Percentiles rank a stretch among this genome's conserved stretches.
Conservation (phyloP, 1,139 yeast genomes). For the Kurtzmaniella natalensis region DNA sequence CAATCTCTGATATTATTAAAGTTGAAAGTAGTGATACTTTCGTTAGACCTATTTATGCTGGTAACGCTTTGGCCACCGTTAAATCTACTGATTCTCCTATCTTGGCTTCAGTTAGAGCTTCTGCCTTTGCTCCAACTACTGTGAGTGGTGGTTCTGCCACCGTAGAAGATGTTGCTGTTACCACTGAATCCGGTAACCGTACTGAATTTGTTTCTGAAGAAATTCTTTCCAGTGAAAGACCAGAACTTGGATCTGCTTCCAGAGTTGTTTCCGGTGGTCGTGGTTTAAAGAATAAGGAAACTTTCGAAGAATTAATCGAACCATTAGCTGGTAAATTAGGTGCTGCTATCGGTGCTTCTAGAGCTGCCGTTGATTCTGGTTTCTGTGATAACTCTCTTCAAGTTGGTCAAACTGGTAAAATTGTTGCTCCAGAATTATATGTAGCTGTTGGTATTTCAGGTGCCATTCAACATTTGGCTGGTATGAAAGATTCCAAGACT, state of each 20-base stretch:
- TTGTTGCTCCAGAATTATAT: conserved; percentile 93
- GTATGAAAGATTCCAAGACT: conserved; percentile 93
- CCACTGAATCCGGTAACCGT: conserved; percentile 30
- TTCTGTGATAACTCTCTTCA: conserved; percentile 96
- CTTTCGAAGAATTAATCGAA: conserved; percentile 68
- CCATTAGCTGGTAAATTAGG: conserved; percentile 83
- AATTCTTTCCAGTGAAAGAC: conserved; percentile 75
- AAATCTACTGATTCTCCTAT: conserved; percentile 62
- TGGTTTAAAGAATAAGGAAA: conserved; percentile 86
- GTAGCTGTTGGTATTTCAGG: conserved; percentile 94
- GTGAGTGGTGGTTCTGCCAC: conserved; percentile 24
- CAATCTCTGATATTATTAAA: conserved; percentile 73
- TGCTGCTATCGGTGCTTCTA: conserved; percentile 96
- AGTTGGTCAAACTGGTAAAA: conserved; percentile 97
- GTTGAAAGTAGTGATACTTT: conserved; percentile 69
- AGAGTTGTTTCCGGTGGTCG: conserved; percentile 90
- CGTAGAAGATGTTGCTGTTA: conserved; percentile 46
- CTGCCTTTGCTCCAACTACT: conserved; percentile 70
- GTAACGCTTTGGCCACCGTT: conserved; percentile 86
- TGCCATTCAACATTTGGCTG: conserved; percentile 97
- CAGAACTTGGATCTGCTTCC: conserved; percentile 82
- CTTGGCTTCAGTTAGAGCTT: conserved; percentile 73
- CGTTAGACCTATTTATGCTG: conserved; percentile 93
- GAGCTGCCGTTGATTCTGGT: conserved; percentile 97
- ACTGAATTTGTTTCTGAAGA: conserved; percentile 68